phyloP scores from a whole-genome alignment of 1,284 basidiomycete species.

The Ganoderma sinense region DNA sequence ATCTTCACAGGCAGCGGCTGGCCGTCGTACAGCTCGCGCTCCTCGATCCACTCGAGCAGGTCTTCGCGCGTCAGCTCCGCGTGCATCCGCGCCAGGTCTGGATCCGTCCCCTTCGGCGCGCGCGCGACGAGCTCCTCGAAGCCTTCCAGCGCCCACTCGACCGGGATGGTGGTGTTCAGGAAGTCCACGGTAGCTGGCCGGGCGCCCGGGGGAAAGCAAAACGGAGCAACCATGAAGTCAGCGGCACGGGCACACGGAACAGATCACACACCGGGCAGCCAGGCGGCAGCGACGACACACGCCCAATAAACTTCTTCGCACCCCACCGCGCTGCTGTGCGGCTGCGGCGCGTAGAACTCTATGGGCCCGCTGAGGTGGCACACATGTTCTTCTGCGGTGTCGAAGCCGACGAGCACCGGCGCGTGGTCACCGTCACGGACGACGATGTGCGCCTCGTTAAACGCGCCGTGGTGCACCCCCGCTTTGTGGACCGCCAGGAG shows the following conservation, averaged over 20 bases:
- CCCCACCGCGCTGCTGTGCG: slow-evolving; percentile 11
- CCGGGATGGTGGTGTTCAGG: slow-evolving; percentile 13
- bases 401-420: slow-evolving; percentile 20
- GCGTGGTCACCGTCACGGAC: slow-evolving; percentile 12
- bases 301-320: slow-evolving; percentile 23
- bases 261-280: slow-evolving; percentile 23
- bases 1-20: slow-evolving; percentile 19
- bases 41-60: slow-evolving; percentile 24
- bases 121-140: slow-evolving; percentile 14
- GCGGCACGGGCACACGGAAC: background rate
- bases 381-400: slow-evolving; percentile 12
- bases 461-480: slow-evolving; percentile 18
- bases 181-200: slow-evolving; percentile 20
- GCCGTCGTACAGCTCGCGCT: slow-evolving; percentile 25
- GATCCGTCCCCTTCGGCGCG: slow-evolving; percentile 21
- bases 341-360: slow-evolving; percentile 19
- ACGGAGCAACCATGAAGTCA: slow-evolving; percentile 13
- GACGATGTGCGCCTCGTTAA: slow-evolving; percentile 18
- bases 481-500: slow-evolving; percentile 15
- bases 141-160: slow-evolving; percentile 18
- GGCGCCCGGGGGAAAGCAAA: slow-evolving; percentile 1
- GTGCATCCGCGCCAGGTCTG: slow-evolving; percentile 20
- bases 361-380: slow-evolving; percentile 14
- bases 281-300: slow-evolving; percentile 16
- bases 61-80: slow-evolving; percentile 22